phyloP scores from a whole-genome alignment of 352 stramenopile genomes.

The Phytophthora rubi region DNA sequence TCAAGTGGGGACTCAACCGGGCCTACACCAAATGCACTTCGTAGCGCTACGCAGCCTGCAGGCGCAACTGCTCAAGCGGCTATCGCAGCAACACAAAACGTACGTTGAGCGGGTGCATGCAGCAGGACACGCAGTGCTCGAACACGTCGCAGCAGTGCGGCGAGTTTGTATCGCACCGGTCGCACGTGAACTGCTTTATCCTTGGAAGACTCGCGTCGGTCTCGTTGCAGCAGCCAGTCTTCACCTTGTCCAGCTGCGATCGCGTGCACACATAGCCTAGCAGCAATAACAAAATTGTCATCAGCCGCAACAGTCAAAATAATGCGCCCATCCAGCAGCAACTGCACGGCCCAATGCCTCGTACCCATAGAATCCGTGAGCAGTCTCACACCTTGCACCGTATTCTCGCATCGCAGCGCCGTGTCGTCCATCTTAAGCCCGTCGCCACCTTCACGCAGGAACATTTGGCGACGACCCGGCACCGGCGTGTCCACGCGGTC shows the following conservation, averaged over 20 bases:
- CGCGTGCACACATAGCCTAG: slow-evolving; percentile 63
- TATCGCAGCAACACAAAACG: slow-evolving; percentile 12
- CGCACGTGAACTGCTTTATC: slow-evolving; percentile 68
- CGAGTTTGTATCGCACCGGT: slow-evolving; percentile 64
- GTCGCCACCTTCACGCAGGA: slow-evolving; percentile 58
- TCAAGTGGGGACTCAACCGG: slow-evolving; percentile 13
- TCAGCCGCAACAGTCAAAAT: background rate
- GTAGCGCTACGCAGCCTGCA: background rate
- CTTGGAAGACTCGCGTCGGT: slow-evolving; percentile 53
- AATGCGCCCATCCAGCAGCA: slow-evolving; percentile 1
- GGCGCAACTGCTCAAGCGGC: slow-evolving; percentile 13
- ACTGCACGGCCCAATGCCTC: background rate
- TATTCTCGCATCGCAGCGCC: slow-evolving; percentile 56
- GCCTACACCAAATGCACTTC: slow-evolving; percentile 1
- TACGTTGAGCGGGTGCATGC: slow-evolving; percentile 82
- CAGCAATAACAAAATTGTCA: background rate
- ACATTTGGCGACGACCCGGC: slow-evolving; percentile 45
- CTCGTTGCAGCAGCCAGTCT: slow-evolving; percentile 68
- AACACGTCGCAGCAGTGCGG: slow-evolving; percentile 76
- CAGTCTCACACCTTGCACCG: slow-evolving; percentile 51
- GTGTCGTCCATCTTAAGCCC: slow-evolving; percentile 50
- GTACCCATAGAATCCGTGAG: slow-evolving; percentile 65
- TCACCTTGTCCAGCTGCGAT: slow-evolving; percentile 44
- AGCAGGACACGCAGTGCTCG: slow-evolving; percentile 81
- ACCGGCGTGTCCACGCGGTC: slow-evolving; percentile 36